These are phyloP conservation scores for Fraxinus albicans DNA, from an alignment of 305 asterid species.

Conservation along the genomic window DNA sequence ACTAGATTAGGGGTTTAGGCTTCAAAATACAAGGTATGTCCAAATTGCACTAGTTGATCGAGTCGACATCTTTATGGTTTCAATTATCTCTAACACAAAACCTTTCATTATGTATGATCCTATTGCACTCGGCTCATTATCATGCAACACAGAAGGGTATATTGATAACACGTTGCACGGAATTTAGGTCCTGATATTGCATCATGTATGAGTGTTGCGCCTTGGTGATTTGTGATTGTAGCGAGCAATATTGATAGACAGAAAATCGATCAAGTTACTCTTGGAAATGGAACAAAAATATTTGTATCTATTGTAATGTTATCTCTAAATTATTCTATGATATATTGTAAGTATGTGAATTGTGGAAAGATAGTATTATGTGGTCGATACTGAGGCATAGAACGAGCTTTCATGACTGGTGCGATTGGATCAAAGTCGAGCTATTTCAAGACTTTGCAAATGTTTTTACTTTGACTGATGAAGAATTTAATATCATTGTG, in stretches of 20 bases:
- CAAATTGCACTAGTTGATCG: no score
- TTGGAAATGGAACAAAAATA: background rate
- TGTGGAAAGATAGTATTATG: background rate
- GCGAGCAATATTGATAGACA: background rate
- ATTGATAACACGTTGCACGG: background rate
- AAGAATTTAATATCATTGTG: background rate
- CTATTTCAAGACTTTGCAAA: background rate
- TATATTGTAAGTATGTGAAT: no score
- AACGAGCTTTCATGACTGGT: background rate
- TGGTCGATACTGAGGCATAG: background rate
- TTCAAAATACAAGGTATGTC: no score
- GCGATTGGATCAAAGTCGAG: background rate
- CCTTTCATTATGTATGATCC: background rate
- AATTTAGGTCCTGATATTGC: background rate
- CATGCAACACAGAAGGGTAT: background rate
- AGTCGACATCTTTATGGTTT: no score
- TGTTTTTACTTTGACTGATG: background rate
- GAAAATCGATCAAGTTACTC: background rate
- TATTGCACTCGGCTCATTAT: background rate
- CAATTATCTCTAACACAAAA: no score
- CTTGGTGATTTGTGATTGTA: background rate
- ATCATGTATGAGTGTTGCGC: background rate
- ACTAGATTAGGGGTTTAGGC: no score
- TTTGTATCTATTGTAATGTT: background rate
- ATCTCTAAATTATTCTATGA: no score